Conservation (phyloP, 2,329 filamentous ascomycete species). For the Cercospora zeae-maydis region DNA sequence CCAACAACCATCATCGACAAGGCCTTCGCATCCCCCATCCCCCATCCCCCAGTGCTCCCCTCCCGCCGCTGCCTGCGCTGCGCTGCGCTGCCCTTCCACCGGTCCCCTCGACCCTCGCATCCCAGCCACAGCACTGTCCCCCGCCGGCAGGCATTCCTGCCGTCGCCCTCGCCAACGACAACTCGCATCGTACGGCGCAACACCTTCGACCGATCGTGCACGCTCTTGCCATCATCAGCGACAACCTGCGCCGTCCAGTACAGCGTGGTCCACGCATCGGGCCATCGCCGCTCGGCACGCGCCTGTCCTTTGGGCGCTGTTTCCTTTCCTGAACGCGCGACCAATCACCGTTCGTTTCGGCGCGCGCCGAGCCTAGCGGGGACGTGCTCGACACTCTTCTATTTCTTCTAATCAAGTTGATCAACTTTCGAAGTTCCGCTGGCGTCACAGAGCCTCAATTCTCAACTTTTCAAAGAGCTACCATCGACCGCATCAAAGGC, state of each 20-base stretch:
- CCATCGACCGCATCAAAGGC: constrained; percentile 16
- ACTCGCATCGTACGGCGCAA: neutral
- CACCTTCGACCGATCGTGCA: neutral
- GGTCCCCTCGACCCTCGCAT: neutral
- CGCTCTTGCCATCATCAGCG: neutral
- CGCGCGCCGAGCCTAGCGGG: neutral
- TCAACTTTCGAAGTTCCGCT: constrained; percentile 10
- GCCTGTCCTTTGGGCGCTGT: neutral
- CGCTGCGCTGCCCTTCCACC: too few species aligned
- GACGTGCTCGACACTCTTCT: neutral
- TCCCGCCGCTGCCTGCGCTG: neutral
- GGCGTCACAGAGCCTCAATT: constrained; percentile 20
- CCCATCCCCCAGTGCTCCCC: neutral
- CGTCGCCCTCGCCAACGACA: neutral
- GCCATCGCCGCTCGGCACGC: neutral
- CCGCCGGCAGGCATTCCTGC: neutral
- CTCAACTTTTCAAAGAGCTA: constrained; percentile 11
- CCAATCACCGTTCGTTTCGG: neutral
- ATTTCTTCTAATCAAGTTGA: constrained; percentile 6
- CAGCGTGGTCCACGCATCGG: neutral
- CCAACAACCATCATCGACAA: neutral
- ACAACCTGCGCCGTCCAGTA: neutral
- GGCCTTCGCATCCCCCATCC: neutral
- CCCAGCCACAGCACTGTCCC: neutral
- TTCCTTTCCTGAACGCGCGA: neutral